Evolutionary conservation across 805 yeast genomes (phyloP), one percentile per base, ranked within the genome.

Genomic region (Saccharomycopsis guyanensis): DNA sequence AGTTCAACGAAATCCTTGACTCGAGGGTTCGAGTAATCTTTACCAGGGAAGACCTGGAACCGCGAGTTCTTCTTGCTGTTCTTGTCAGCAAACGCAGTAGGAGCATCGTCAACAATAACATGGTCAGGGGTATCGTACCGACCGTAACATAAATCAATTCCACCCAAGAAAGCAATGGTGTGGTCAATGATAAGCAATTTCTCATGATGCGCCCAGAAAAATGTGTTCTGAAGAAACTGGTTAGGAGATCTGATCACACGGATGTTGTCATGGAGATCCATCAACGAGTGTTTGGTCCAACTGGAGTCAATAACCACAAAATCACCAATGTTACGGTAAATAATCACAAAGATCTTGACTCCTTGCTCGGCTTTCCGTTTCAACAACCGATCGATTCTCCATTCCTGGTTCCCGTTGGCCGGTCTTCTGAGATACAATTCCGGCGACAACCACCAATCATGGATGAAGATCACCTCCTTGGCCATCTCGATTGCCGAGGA

Each of bases 191-290:
- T 75, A 50, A 89, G 79, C 47, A 93, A 63, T 59, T 93, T 93
- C 59, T 93, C 99, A 66, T 93, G 99, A 66, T 93, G 99, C 0
- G 99, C 98, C 98, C 98, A 93, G 61, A 93, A 94, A 57, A 80
- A 84, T 0, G 96, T 91, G 55, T 86, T 86, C 60, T 93, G 97
- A 45, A 86, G 66, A 60, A 93, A 76, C 61, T 93, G 99, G 56
- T 93, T 89, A 3, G 99, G 99, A 0, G 97, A 89, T 55, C 99
- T 76, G 51, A 93, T 75, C 12, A 91, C 88, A 63, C 86, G 91
- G 42, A 93, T 78, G 59, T 93, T 93, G 22, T 79, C 81, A 62
- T 91, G 88, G 36, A 93, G 68, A 45, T 84, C 87, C 43, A 94
- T 70, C 58, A 93, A 71, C 0, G 97, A 87, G 58, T 93, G 97